A percentile compares a stretch with the other conserved stretches of the same genome.
These are phyloP conservation scores for Zymoseptoria crescenta DNA, from an alignment of 2,329 filamentous ascomycete species.

Conservation along the genomic window DNA sequence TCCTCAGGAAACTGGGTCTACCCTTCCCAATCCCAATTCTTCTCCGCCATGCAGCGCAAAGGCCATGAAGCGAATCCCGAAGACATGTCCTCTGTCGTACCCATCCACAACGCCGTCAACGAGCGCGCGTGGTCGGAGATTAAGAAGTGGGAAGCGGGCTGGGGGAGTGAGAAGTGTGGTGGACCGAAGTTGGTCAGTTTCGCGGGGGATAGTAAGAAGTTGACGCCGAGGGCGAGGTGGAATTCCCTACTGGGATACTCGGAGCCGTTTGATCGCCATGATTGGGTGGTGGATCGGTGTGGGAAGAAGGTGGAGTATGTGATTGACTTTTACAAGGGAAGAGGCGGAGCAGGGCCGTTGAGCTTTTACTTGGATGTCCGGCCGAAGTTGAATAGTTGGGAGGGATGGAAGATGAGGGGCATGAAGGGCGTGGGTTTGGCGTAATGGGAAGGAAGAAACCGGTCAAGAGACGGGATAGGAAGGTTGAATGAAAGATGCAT, in stretches of 20 bases:
- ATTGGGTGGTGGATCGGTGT: conserved; percentile 94
- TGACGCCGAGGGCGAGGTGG: conserved; percentile 76
- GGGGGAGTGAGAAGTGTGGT: conserved; percentile 56
- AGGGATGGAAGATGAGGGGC: conserved; percentile 52
- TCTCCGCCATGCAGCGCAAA: conserved; percentile 92
- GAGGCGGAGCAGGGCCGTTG: conserved; percentile 38
- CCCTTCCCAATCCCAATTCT: conserved; percentile 94
- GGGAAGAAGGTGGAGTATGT: conserved; percentile 83
- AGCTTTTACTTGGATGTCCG: conserved; percentile 60
- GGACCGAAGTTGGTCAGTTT: conserved; percentile 82
- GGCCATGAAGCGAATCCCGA: conserved; percentile 60
- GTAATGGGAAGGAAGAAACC: conserved; percentile 2
- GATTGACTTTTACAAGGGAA: conserved; percentile 93
- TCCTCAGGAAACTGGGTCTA: conserved; percentile 89
- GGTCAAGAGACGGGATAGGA: too few species aligned
- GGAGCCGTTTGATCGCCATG: conserved; percentile 87
- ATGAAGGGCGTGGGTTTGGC: conserved; percentile 19
- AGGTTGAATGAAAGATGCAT: too few species aligned
- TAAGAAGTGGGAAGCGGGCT: conserved; percentile 71
- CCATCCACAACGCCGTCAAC: conserved; percentile 97
- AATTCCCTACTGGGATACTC: conserved; percentile 80
- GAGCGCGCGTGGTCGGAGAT: conserved; percentile 94
- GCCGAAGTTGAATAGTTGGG: conserved; percentile 57
- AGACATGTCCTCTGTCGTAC: conserved; percentile 88
- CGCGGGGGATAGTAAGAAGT: conserved; percentile 52